phyloP scores from a whole-genome alignment of 805 yeast species.

The Candida sakaeoensis region DNA sequence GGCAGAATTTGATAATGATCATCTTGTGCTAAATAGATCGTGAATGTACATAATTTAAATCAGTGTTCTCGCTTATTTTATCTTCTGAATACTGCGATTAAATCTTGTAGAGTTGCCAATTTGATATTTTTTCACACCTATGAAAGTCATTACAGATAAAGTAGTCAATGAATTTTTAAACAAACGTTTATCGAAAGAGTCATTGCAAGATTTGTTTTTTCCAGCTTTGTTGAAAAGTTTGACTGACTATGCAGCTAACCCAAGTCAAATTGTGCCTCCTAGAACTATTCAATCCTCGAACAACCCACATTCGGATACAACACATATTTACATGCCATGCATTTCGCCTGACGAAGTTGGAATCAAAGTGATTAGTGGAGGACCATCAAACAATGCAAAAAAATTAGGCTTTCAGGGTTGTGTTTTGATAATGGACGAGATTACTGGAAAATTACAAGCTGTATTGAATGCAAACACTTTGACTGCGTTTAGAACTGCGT shows the following conservation, averaged over 20 bases:
- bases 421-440: conserved; percentile 47
- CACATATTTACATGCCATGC: conserved; percentile 67
- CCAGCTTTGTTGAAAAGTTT: conserved; percentile 35
- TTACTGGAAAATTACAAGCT: conserved; percentile 49
- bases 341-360: conserved; percentile 51
- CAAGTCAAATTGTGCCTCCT: conserved; percentile 47
- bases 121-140: conserved; percentile 9
- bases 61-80: neutral
- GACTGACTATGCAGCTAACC: conserved; percentile 38
- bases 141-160: conserved; percentile 32
- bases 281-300: conserved; percentile 45
- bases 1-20: neutral
- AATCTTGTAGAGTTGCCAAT: too few species aligned
- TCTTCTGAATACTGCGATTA: neutral
- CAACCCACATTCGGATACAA: conserved; percentile 30
- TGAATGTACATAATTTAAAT: neutral
- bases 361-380: conserved; percentile 57
- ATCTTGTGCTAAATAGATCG: conserved; percentile 1
- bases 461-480: conserved; percentile 54
- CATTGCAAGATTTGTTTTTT: conserved; percentile 31
- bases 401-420: conserved; percentile 57
- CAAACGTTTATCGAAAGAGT: conserved; percentile 17
- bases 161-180: conserved; percentile 25
- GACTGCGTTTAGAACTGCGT: conserved; percentile 67
- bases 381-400: conserved; percentile 28